These are phyloP conservation scores for Boletellus ananiceps DNA, from an alignment of 768 basidiomycete species.

Conservation along the genomic window DNA sequence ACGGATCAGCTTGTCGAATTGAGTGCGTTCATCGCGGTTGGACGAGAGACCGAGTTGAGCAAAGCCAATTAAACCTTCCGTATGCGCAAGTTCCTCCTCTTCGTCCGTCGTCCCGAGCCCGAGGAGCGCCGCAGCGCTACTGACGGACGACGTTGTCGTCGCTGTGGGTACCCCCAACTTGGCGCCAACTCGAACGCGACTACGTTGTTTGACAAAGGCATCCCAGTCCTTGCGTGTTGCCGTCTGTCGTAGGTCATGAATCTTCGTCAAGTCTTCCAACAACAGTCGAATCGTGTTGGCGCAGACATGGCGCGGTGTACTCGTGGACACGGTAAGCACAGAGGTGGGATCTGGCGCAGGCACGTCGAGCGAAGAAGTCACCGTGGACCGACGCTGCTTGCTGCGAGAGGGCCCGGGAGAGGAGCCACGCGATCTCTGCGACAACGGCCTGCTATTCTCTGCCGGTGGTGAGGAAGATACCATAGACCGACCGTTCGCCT, in stretches of 20 bases:
- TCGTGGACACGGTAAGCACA: constrained; percentile 54
- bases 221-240: constrained; percentile 81
- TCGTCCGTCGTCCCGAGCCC: constrained; percentile 61
- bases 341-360: constrained; percentile 34
- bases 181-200: constrained; percentile 38
- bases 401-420: constrained; percentile 52
- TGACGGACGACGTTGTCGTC: constrained; percentile 23
- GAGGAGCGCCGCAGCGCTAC: constrained; percentile 60
- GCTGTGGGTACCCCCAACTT: constrained; percentile 15
- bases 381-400: constrained; percentile 41
- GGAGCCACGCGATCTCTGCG: constrained; percentile 27
- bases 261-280: constrained; percentile 69
- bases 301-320: constrained; percentile 72
- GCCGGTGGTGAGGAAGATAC: constrained; percentile 11
- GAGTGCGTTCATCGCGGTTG: constrained; percentile 65
- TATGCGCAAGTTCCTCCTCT: constrained; percentile 74
- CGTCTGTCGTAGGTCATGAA: constrained; percentile 77
- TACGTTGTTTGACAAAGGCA: constrained; percentile 70
- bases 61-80: constrained; percentile 85
- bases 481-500: constrained; percentile 6
- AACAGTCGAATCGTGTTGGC: constrained; percentile 69
- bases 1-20: constrained; percentile 76
- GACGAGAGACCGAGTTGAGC: constrained; percentile 80
- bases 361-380: constrained; percentile 25
- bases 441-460: constrained; percentile 26